phyloP scores from a whole-genome alignment of 306 rosid species.

The Lathyrus oleraceus region DNA sequence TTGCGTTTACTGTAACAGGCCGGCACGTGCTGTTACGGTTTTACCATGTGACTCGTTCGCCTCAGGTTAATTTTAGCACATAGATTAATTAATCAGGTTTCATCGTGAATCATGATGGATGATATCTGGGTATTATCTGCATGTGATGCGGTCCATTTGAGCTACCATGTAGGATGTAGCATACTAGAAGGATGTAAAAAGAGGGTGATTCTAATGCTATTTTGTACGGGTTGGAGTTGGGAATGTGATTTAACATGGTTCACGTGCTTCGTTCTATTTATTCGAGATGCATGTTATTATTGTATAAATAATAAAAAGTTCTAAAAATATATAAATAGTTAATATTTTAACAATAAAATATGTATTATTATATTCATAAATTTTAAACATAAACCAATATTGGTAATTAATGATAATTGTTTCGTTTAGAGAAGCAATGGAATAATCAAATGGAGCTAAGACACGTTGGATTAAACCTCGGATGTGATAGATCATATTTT shows the following conservation, averaged over 20 bases:
- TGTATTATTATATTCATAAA: too few relatives aligned
- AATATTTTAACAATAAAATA: too few relatives aligned
- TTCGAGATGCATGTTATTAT: neutral
- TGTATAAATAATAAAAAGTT: too few relatives aligned
- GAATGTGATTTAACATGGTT: neutral
- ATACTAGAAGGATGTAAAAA: neutral
- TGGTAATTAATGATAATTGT: too few relatives aligned
- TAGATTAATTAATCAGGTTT: neutral
- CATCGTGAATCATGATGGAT: neutral
- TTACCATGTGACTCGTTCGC: conserved; percentile 31
- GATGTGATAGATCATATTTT: too few relatives aligned
- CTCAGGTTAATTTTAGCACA: conserved; percentile 3
- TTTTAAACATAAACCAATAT: too few relatives aligned
- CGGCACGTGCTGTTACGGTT: conserved; percentile 69
- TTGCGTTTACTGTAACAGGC: conserved; percentile 47
- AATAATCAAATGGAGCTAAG: too few relatives aligned
- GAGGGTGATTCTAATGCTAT: neutral
- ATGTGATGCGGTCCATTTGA: neutral
- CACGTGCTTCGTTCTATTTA: neutral
- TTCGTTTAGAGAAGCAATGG: too few relatives aligned
- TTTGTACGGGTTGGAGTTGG: neutral
- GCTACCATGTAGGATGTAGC: neutral
- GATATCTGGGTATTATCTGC: neutral
- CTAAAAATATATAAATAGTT: too few relatives aligned
- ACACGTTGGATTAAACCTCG: too few relatives aligned